Evolutionary conservation across 345 rosid genomes (phyloP).

Genomic region (Punica granatum): DNA sequence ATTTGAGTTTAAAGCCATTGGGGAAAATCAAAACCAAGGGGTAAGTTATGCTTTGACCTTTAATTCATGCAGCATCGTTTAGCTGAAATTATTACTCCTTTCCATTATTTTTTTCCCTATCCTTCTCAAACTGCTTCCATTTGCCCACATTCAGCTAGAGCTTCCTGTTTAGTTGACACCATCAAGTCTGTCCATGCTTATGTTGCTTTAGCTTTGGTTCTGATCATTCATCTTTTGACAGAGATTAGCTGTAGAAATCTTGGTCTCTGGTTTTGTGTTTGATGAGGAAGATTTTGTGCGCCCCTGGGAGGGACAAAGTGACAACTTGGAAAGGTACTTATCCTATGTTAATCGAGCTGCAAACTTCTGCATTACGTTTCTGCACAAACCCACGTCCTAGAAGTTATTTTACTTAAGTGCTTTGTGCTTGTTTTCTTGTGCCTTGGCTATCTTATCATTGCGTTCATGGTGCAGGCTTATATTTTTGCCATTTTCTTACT

Average conservation of each 20-base stretch:
- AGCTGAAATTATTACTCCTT: neutral
- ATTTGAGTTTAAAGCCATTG: conserved; percentile 81
- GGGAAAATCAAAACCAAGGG: conserved; percentile 80
- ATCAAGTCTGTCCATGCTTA: neutral
- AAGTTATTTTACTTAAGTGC: neutral
- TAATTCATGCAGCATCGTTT: neutral
- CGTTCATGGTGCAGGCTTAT: neutral
- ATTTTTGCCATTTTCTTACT: neutral
- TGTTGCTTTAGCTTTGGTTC: conserved; percentile 12
- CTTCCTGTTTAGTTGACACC: neutral
- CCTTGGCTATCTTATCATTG: neutral
- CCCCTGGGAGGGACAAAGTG: conserved; percentile 84
- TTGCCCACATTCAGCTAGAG: neutral
- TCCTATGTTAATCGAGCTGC: conserved; percentile 1
- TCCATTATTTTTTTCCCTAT: neutral
- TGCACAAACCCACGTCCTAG: neutral
- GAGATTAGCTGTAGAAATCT: conserved; percentile 87
- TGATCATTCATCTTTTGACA: conserved; percentile 26
- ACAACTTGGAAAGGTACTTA: conserved; percentile 76
- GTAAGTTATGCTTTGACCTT: conserved; percentile 25
- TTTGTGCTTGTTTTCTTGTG: neutral
- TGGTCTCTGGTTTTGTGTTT: conserved; percentile 74
- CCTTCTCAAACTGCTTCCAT: neutral
- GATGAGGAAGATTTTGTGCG: conserved; percentile 60
- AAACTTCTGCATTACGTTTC: conserved; percentile 6